Conservation (phyloP, 495 filamentous ascomycete genomes). For the Hyaloscypha bicolor region DNA sequence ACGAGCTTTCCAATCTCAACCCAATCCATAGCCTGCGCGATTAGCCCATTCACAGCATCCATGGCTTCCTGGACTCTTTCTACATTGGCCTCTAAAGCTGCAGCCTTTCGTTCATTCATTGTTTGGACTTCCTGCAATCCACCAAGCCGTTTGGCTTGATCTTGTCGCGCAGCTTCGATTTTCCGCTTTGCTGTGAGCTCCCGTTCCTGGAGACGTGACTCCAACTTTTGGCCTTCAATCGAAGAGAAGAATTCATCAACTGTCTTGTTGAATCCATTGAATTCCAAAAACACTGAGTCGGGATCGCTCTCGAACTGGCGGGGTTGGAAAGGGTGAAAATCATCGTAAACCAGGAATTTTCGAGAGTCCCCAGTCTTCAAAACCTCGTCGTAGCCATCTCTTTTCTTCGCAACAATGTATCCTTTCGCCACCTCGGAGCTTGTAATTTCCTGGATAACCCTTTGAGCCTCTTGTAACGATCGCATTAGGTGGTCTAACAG, state of each 20-base stretch:
- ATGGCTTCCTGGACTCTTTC: constrained; percentile 90
- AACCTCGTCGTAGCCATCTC: constrained; percentile 35
- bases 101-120: constrained; percentile 84
- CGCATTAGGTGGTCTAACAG: constrained; percentile 63
- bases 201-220: constrained; percentile 77
- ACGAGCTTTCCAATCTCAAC: constrained; percentile 84
- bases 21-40: constrained; percentile 97
- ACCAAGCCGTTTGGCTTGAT: constrained; percentile 81
- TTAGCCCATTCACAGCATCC: constrained; percentile 83
- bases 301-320: constrained; percentile 75
- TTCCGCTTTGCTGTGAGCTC: constrained; percentile 81
- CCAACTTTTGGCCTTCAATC: constrained; percentile 89
- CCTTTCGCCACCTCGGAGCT: constrained; percentile 63
- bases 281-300: constrained; percentile 65
- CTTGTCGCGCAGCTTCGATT: constrained; percentile 75
- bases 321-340: constrained; percentile 93
- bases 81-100: constrained; percentile 84
- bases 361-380: constrained; percentile 41
- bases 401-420: constrained; percentile 83
- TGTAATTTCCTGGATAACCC: constrained; percentile 62
- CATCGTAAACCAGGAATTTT: constrained; percentile 73
- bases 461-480: constrained; percentile 68
- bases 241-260: constrained; percentile 98
- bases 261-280: constrained; percentile 85
- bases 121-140: constrained; percentile 78